Conservation (phyloP, 1,284 basidiomycete species). For the Malassezia yamatoensis region DNA sequence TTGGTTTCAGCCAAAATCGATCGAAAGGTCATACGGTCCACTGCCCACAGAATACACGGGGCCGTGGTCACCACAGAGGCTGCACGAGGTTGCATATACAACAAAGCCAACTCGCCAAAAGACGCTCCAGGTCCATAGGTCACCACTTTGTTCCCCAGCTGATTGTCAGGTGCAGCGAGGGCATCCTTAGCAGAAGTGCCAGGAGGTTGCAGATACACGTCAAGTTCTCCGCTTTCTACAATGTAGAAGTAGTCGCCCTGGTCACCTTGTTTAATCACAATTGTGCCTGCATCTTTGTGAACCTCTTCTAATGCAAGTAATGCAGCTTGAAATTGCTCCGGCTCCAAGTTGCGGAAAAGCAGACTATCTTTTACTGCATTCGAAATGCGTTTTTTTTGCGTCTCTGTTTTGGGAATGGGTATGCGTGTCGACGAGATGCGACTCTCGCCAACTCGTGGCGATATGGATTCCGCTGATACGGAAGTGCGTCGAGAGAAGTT, state of each 20-base stretch:
- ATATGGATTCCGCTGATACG: slow-evolving; percentile 92
- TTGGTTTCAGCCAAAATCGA: slow-evolving; percentile 64
- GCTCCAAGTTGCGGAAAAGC: slow-evolving; percentile 89
- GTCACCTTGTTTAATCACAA: slow-evolving; percentile 91
- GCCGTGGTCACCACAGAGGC: slow-evolving; percentile 82
- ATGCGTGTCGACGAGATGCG: neutral
- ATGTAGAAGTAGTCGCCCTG: slow-evolving; percentile 97
- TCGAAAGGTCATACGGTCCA: slow-evolving; percentile 94
- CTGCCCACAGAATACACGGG: slow-evolving; percentile 74
- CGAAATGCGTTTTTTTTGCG: slow-evolving; percentile 78
- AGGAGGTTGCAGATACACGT: slow-evolving; percentile 66
- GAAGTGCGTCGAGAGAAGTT: slow-evolving; percentile 83
- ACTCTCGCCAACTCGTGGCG: slow-evolving; percentile 51
- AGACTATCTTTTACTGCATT: slow-evolving; percentile 78
- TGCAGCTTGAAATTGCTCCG: slow-evolving; percentile 86
- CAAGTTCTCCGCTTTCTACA: slow-evolving; percentile 76
- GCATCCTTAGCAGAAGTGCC: slow-evolving; percentile 19
- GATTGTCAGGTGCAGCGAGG: slow-evolving; percentile 1
- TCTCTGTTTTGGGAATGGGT: slow-evolving; percentile 60
- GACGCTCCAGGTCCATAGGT: slow-evolving; percentile 75
- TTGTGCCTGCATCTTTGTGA: slow-evolving; percentile 61
- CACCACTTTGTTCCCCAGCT: slow-evolving; percentile 49
- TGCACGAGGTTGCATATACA: slow-evolving; percentile 93
- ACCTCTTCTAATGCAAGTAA: slow-evolving; percentile 92
- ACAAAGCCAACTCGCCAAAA: slow-evolving; percentile 91